Evolutionary conservation across 306 rosid species (phyloP).

Genomic region (Corylus americana): DNA sequence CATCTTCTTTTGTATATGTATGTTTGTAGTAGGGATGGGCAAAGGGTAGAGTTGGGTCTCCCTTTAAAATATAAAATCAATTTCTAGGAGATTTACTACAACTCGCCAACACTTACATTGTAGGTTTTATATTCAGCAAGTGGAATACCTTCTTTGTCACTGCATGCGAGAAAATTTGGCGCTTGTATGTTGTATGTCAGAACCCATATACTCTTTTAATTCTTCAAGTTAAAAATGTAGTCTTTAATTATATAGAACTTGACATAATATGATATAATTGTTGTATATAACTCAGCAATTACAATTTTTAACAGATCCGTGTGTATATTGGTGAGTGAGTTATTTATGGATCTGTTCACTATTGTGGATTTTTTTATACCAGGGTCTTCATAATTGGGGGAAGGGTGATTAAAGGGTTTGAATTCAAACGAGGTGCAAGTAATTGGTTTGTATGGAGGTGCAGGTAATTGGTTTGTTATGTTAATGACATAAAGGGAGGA

Average conservation of each 20-base stretch:
- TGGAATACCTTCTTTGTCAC: not conserved
- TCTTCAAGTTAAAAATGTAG: not conserved
- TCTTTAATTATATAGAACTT: not conserved
- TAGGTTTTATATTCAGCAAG: not conserved
- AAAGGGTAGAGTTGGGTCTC: not conserved
- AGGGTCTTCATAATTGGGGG: too few relatives aligned
- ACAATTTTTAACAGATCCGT: not conserved
- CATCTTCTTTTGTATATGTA: not conserved
- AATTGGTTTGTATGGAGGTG: too few relatives aligned
- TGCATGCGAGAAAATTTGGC: not conserved
- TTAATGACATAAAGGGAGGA: too few relatives aligned
- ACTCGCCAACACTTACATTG: not conserved
- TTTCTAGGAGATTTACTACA: not conserved
- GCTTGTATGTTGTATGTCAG: conserved; percentile 2
- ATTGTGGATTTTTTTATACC: not conserved
- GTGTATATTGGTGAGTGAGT: not conserved
- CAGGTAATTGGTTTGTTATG: too few relatives aligned
- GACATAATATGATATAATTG: not conserved
- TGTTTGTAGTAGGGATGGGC: not conserved
- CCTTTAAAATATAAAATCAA: not conserved
- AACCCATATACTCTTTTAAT: not conserved
- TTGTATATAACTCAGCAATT: not conserved
- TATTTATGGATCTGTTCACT: not conserved
- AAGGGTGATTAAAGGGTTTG: too few relatives aligned
- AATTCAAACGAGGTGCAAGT: too few relatives aligned